Base-by-base conservation (phyloP, 768 basidiomycete genomes). In the Goffeauzyma gilvescens region DNA sequence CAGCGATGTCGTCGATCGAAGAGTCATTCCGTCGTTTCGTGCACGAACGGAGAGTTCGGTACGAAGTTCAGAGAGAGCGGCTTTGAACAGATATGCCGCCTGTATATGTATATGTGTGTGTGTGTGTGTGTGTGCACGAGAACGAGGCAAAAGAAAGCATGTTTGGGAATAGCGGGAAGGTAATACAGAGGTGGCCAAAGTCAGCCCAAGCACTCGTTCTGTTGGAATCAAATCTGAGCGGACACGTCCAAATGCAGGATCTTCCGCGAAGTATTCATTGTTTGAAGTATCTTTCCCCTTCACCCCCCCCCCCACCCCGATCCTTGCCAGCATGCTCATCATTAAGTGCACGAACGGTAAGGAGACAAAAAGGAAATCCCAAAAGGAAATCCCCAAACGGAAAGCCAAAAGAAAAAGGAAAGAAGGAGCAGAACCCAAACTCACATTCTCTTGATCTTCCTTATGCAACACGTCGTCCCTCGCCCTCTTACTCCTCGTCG, bases 1-100 rank as follows among this genome's bases (percentile, higher is more conserved):
- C 3, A 78, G 75, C n/a, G 75, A 65, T 3, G 78, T 75, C 27
- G 79, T 69, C 0, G 82, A 71, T n/a, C 76, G 71, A 45, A 95
- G 74, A n/a, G 79, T 69, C 10, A 83, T 75, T 30, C 75, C 76
- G 55, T 90, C 87, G 51, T 84, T 93, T 46, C 80, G 74, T 3
- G 80, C 78, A 38, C 72, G 74, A 54, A 84, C 74, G 4, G 79
- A 77, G 22, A 84, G 73, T 58, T 93, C 89, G 4, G 81, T 79
- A 15, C 84, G 73, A 35, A 90, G 68, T 60, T 96, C 87, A 2
- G 82, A 82, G 27, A 96, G 64, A 0, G 90, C 93, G 15, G 93
- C 93, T 34, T 79, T 76, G 64, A 93, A 93, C 24, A 95, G 69
- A 62, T 95, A 95, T 14, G 87, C 87, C 78, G 89, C 83, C 85